phyloP scores from a whole-genome alignment of 1,139 yeast species.

The Blastobotrys raffinosifermentans region DNA sequence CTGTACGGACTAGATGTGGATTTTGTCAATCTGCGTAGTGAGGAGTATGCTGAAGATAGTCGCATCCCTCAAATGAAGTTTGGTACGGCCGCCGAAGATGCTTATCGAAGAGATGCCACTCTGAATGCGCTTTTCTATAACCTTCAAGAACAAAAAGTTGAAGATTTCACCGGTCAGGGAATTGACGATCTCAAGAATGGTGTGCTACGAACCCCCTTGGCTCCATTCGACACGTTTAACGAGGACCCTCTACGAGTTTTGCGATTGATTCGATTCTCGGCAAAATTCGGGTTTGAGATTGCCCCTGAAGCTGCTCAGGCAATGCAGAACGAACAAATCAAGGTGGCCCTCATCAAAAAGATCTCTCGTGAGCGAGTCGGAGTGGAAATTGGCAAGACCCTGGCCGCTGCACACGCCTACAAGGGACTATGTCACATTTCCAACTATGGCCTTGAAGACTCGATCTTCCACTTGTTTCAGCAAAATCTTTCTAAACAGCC shows the following conservation, averaged over 20 bases:
- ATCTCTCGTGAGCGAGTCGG: constrained; percentile 92
- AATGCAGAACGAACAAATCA: constrained; percentile 58
- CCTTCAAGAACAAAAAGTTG: constrained; percentile 58
- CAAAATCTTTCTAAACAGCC: neutral
- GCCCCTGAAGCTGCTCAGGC: constrained; percentile 56
- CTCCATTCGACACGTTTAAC: constrained; percentile 73
- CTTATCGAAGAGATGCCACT: constrained; percentile 90
- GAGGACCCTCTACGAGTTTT: constrained; percentile 92
- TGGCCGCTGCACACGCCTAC: constrained; percentile 56
- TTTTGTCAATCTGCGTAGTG: constrained; percentile 85
- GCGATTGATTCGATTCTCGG: constrained; percentile 78
- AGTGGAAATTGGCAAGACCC: constrained; percentile 70
- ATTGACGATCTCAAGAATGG: constrained; percentile 64
- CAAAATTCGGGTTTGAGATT: constrained; percentile 64
- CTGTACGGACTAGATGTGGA: constrained; percentile 78
- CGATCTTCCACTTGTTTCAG: constrained; percentile 42
- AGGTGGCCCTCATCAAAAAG: constrained; percentile 55
- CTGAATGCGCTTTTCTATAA: constrained; percentile 84
- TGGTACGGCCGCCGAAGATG: constrained; percentile 92
- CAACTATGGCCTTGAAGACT: constrained; percentile 47
- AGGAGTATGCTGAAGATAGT: constrained; percentile 73
- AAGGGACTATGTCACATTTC: constrained; percentile 59
- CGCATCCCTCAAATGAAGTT: constrained; percentile 65
- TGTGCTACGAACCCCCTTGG: constrained; percentile 77
- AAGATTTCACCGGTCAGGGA: constrained; percentile 79